Evolutionary conservation across 179 eudicot genomes (phyloP), one percentile per base, ranked within the genome.

Genomic region (Nepenthes alata): DNA sequence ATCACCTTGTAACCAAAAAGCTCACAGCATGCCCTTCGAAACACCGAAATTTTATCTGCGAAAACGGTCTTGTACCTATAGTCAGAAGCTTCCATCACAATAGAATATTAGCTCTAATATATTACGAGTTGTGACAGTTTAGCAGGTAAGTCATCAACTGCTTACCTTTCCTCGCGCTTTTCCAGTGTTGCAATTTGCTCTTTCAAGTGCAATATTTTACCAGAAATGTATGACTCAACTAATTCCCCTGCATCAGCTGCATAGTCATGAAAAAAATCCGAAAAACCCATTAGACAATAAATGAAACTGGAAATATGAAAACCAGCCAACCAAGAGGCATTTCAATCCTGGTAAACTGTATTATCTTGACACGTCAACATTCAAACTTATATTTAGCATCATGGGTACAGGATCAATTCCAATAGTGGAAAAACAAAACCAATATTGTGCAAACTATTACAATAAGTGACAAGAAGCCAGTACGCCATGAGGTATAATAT

Each of bases 101-200:
- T 36, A 39, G 37, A 61, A 67, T 37, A 59, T 13, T 10, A 15
- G 25, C 51, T 10, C 50, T 37, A 62, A 49, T 47, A 37, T 35
- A 15, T 44, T 11, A 45, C 65, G 11, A 56, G 9, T 8, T 11
- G 35, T 2, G 35, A 38, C 6, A 38, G 11, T 47, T 15, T 9
- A 37, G 53, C 35, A 54, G 9, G 44, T 52, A 59, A 55, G 11
- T 53, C 3, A 60, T 4, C 36, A 39, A 41, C 2, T 38, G 49
- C 81, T 64, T 34, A 90, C 98, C 98, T 83, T 81, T 89, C 98
- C 70, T 93, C 98, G 11, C 96, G 99, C 68, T 94, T 94, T 70
- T 90, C 99, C 62, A 94, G 97, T 49, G 89, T 90, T 53, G 97
- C 95, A 75, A 94, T 94, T 77, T 94, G 99, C 81, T 90, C 97